Conservation (phyloP, 148 eudicot species). For the Nepenthes mirabilis region DNA sequence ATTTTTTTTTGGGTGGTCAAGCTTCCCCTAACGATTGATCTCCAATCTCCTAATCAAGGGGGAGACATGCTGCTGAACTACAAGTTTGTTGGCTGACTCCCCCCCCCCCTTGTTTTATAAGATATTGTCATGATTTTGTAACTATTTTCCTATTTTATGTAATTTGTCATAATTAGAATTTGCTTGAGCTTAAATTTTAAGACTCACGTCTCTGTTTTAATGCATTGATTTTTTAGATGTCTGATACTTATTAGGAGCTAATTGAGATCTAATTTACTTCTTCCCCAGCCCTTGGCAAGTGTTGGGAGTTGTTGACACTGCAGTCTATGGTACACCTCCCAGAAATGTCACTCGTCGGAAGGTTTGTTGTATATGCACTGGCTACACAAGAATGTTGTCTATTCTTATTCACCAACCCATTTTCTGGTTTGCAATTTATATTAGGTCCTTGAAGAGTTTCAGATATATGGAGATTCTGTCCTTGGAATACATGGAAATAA, state of each 20-base stretch:
- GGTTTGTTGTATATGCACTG: constrained; percentile 22
- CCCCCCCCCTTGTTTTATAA: too few relatives aligned
- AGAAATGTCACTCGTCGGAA: constrained; percentile 63
- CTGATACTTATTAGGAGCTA: not conserved
- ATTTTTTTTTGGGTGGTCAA: too few relatives aligned
- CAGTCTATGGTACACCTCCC: constrained; percentile 71
- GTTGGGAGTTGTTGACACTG: constrained; percentile 63
- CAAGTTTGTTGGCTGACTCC: too few relatives aligned
- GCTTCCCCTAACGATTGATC: too few relatives aligned
- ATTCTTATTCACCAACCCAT: not conserved
- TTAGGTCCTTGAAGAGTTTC: constrained; percentile 77
- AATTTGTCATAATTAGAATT: too few relatives aligned
- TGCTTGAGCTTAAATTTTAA: too few relatives aligned
- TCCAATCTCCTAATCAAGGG: too few relatives aligned
- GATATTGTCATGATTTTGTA: too few relatives aligned
- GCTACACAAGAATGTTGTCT: not conserved
- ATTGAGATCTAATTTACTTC: constrained; percentile 7
- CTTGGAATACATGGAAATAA: constrained; percentile 51
- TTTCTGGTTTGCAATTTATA: constrained; percentile 2
- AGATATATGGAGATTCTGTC: constrained; percentile 73
- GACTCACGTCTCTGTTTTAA: too few relatives aligned
- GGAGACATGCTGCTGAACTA: too few relatives aligned
- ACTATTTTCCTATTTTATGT: too few relatives aligned
- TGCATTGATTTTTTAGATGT: too few relatives aligned
- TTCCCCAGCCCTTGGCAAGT: constrained; percentile 68